These are phyloP conservation scores for Marasmius tenuissimus DNA, from an alignment of 1,284 basidiomycete genomes.

Conservation along the genomic window DNA sequence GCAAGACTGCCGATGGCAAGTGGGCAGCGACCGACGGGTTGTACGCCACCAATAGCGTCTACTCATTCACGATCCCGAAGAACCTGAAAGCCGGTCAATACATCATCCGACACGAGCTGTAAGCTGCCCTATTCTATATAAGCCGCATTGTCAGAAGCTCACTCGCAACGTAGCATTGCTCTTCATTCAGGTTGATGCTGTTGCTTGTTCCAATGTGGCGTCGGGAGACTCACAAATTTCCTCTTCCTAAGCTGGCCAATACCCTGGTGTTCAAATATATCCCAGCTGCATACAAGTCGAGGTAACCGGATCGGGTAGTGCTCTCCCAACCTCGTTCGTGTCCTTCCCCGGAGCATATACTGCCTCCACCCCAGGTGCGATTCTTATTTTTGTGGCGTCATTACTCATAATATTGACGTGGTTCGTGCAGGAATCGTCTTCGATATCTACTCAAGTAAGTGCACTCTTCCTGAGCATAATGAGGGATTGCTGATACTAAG, in stretches of 20 bases:
- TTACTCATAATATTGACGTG: neutral
- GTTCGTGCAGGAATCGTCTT: constrained; percentile 28
- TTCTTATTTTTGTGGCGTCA: neutral
- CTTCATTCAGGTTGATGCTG: constrained; percentile 33
- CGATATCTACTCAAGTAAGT: constrained; percentile 39
- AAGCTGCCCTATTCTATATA: constrained; percentile 6
- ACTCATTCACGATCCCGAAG: constrained; percentile 43
- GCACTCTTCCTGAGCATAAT: neutral
- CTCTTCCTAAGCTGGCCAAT: constrained; percentile 22
- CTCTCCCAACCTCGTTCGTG: constrained; percentile 47
- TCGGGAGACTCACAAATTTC: neutral
- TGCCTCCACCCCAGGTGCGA: constrained; percentile 39
- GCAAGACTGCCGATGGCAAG: constrained; percentile 35
- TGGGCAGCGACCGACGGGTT: constrained; percentile 41
- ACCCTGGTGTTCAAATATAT: constrained; percentile 44
- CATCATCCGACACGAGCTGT: constrained; percentile 52
- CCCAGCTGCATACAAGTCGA: constrained; percentile 52
- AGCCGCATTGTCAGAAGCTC: neutral
- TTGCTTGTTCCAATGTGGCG: neutral
- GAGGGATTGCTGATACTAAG: neutral
- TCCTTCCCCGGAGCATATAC: constrained; percentile 56
- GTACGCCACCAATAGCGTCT: constrained; percentile 34
- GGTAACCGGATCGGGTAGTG: constrained; percentile 49
- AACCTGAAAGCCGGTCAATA: constrained; percentile 47
- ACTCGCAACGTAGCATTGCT: constrained; percentile 31